These are phyloP conservation scores for Populus ilicifolia DNA, from an alignment of 345 rosid species.

Conservation along the genomic window DNA sequence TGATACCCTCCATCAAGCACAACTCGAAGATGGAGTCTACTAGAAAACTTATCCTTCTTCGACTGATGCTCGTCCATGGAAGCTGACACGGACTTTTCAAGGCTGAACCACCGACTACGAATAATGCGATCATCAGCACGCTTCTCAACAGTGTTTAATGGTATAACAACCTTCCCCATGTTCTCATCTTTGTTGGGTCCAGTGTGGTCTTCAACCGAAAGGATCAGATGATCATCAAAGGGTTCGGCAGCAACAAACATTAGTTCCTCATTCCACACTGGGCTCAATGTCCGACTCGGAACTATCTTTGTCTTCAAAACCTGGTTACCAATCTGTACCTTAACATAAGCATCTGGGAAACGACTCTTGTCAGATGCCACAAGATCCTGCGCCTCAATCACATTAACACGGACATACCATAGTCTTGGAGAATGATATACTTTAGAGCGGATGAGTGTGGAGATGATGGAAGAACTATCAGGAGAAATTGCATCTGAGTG, in stretches of 20 bases:
- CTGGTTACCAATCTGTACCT: slow-evolving; percentile 27
- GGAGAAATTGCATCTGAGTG: slow-evolving; percentile 27
- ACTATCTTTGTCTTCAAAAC: slow-evolving; percentile 21
- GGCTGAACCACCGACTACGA: slow-evolving; percentile 24
- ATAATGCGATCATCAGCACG: slow-evolving; percentile 29
- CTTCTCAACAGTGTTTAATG: slow-evolving; percentile 16
- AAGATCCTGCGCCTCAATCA: slow-evolving; percentile 31
- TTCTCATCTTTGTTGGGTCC: slow-evolving; percentile 28
- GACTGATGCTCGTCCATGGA: slow-evolving; percentile 25
- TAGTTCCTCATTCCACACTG: slow-evolving; percentile 29
- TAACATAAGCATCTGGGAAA: slow-evolving; percentile 26
- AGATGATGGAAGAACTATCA: slow-evolving; percentile 12
- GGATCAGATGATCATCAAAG: slow-evolving; percentile 29
- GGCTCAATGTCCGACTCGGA: slow-evolving; percentile 21
- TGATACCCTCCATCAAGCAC: slow-evolving; percentile 33
- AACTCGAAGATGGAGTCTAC: slow-evolving; percentile 21
- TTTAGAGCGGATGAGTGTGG: slow-evolving; percentile 21
- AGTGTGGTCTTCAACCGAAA: slow-evolving; percentile 27
- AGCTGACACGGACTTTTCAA: slow-evolving; percentile 22
- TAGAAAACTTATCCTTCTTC: slow-evolving; percentile 29
- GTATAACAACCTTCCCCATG: slow-evolving; percentile 30
- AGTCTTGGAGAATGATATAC: slow-evolving; percentile 33
- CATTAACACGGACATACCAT: slow-evolving; percentile 32
- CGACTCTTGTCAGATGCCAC: slow-evolving; percentile 16
- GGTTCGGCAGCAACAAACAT: slow-evolving; percentile 36